phyloP scores from a whole-genome alignment of 352 stramenopile genomes.

The Phytophthora tentaculata region DNA sequence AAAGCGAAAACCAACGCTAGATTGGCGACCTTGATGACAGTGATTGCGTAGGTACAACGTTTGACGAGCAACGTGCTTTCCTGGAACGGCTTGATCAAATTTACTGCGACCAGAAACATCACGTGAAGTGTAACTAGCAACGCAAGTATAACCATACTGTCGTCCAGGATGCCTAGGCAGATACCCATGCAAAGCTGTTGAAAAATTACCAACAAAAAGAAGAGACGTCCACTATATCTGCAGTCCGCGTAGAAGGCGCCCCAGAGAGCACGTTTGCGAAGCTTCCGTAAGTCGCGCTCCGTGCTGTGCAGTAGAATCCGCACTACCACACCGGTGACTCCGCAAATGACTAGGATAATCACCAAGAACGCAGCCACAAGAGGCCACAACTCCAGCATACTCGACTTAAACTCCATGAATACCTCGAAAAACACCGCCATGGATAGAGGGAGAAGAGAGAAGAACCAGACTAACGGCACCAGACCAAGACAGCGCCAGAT shows the following conservation, averaged over 20 bases:
- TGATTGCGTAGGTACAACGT: conserved; percentile 38
- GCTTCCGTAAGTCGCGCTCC: conserved; percentile 40
- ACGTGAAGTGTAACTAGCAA: conserved; percentile 50
- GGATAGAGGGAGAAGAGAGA: conserved; percentile 55
- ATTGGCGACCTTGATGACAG: conserved; percentile 53
- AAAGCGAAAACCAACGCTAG: conserved; percentile 54
- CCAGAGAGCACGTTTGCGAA: conserved; percentile 49
- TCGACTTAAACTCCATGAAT: conserved; percentile 54
- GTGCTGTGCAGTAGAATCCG: conserved; percentile 44
- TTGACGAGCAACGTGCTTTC: conserved; percentile 18
- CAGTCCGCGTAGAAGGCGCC: conserved; percentile 58
- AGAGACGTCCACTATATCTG: conserved; percentile 50
- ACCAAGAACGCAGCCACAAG: conserved; percentile 39
- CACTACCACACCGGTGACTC: conserved; percentile 36
- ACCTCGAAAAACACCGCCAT: conserved; percentile 61
- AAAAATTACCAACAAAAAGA: conserved; percentile 50
- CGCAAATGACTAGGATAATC: conserved; percentile 37
- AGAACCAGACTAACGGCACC: conserved; percentile 59
- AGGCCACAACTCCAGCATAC: conserved; percentile 15
- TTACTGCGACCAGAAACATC: conserved; percentile 45
- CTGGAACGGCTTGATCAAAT: conserved; percentile 36
- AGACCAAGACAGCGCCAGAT: conserved; percentile 55
- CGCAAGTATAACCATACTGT: conserved; percentile 46
- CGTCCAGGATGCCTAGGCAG: conserved; percentile 48
- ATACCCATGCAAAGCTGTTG: conserved; percentile 58